Evolutionary conservation across 805 yeast species (phyloP).

Genomic region (Candida maesae): DNA sequence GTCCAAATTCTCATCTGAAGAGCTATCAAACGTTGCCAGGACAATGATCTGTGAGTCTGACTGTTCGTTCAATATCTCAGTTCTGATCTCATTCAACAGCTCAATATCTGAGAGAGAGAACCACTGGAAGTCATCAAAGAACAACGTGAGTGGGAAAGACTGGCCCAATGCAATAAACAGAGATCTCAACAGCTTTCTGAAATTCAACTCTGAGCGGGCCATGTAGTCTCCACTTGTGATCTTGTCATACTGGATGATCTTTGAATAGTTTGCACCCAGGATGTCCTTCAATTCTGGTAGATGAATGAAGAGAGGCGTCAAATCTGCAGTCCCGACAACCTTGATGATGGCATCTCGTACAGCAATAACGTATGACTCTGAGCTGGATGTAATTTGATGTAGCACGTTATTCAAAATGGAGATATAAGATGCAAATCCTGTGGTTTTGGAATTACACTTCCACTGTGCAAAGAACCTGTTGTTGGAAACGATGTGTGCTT

Average conservation of each 20-base stretch:
- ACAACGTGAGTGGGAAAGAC: conserved; percentile 39
- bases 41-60: conserved; percentile 25
- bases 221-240: conserved; percentile 19
- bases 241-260: conserved; percentile 20
- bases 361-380: conserved; percentile 31
- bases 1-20: conserved; percentile 9
- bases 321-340: conserved; percentile 36
- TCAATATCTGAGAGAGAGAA: conserved; percentile 32
- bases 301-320: conserved; percentile 37
- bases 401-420: conserved; percentile 37
- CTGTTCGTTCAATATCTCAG: conserved; percentile 24
- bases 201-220: conserved; percentile 35
- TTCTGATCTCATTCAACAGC: conserved; percentile 27
- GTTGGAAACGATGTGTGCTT: conserved; percentile 31
- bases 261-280: conserved; percentile 39
- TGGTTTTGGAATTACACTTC: conserved; percentile 29
- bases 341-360: conserved; percentile 40
- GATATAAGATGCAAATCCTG: conserved; percentile 35
- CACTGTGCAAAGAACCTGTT: conserved; percentile 28
- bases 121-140: conserved; percentile 46
- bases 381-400: conserved; percentile 38
- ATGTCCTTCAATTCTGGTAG: conserved; percentile 43
- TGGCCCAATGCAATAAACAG: conserved; percentile 38
- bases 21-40: conserved; percentile 24
- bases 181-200: conserved; percentile 39